phyloP scores from a whole-genome alignment of 345 rosid species.

The Eucalyptus rudis region DNA sequence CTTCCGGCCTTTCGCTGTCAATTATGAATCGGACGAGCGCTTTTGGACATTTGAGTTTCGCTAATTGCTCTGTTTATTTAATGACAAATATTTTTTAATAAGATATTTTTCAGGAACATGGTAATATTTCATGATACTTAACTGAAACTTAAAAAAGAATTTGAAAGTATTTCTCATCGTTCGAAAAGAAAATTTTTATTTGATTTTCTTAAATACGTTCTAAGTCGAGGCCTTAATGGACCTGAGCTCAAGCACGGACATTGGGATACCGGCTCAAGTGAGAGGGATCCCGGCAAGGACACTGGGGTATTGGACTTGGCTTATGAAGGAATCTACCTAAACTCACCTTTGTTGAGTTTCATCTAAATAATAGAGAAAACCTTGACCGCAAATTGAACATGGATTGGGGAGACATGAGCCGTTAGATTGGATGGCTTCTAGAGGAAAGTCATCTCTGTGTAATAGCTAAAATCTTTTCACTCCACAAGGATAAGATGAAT shows the following conservation, averaged over 20 bases:
- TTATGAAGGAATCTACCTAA: not conserved
- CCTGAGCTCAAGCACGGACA: fast-evolving
- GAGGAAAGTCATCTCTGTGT: not conserved
- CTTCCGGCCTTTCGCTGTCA: not conserved
- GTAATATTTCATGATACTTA: too few relatives aligned
- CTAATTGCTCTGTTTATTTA: not conserved
- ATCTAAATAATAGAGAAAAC: not conserved
- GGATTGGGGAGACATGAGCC: fast-evolving
- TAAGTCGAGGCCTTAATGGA: not conserved
- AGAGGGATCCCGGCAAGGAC: too few relatives aligned
- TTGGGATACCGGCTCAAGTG: fast-evolving
- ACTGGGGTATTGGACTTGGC: too few relatives aligned
- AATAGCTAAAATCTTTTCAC: not conserved
- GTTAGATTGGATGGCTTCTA: not conserved
- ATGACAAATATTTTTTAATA: too few relatives aligned
- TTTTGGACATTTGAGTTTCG: not conserved
- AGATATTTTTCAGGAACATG: too few relatives aligned
- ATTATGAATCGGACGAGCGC: too few relatives aligned
- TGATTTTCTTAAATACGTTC: too few relatives aligned
- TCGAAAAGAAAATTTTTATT: too few relatives aligned
- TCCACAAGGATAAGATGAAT: not conserved
- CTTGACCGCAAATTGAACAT: not conserved
- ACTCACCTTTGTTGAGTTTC: not conserved
- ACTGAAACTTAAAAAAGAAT: not conserved
- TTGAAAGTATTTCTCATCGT: fast-evolving